These are phyloP conservation scores for Lathyrus aphaca DNA, from an alignment of 306 rosid species.

Conservation along the genomic window DNA sequence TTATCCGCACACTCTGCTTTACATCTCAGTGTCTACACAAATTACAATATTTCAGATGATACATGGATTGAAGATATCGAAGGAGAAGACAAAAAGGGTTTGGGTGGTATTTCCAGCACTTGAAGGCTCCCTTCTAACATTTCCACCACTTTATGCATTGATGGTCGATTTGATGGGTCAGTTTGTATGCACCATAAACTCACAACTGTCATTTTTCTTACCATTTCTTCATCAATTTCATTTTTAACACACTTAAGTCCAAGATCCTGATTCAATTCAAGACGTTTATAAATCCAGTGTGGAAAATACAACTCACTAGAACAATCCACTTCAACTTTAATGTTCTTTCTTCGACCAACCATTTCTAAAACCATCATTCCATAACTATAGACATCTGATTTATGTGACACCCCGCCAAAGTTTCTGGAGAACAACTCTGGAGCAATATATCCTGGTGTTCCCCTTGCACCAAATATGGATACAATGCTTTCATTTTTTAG, in stretches of 20 bases:
- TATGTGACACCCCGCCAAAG: constrained; percentile 48
- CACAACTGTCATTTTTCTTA: constrained; percentile 48
- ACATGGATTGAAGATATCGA: background rate
- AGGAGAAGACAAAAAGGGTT: constrained; percentile 33
- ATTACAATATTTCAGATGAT: background rate
- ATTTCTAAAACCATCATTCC: constrained; percentile 51
- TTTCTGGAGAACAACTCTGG: constrained; percentile 39
- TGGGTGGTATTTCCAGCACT: constrained; percentile 34
- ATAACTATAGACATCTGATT: constrained; percentile 48
- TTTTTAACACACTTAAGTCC: constrained; percentile 13
- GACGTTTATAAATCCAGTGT: constrained; percentile 43
- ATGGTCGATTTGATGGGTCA: constrained; percentile 36
- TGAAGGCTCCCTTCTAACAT: constrained; percentile 41
- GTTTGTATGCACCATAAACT: constrained; percentile 46
- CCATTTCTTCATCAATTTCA: constrained; percentile 27
- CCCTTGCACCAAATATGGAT: constrained; percentile 39
- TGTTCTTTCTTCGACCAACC: constrained; percentile 42
- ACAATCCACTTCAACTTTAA: constrained; percentile 1
- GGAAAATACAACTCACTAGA: constrained; percentile 50
- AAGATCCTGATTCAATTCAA: constrained; percentile 38
- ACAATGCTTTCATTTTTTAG: constrained; percentile 33
- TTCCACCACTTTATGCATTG: constrained; percentile 43
- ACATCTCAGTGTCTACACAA: background rate
- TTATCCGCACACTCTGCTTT: background rate
- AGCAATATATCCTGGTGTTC: constrained; percentile 32